Conservation (phyloP, 768 basidiomycete species). For the Boletus reticulatus region DNA sequence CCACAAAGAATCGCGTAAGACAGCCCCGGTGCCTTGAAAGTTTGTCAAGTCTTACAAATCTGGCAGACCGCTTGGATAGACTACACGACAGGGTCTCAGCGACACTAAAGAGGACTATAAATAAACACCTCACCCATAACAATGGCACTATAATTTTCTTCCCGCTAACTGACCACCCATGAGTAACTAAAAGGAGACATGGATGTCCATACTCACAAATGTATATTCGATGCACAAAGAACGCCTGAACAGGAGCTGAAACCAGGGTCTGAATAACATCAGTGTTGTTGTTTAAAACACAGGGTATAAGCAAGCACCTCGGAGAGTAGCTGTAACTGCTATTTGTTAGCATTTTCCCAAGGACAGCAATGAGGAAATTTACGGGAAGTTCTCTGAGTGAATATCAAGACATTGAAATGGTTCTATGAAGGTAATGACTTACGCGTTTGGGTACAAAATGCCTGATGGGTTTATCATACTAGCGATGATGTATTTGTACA, state of each 20-base stretch:
- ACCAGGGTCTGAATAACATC: background rate
- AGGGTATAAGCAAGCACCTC: background rate
- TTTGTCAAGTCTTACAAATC: background rate
- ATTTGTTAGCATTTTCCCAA: background rate
- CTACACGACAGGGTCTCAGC: background rate
- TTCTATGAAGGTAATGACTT: background rate
- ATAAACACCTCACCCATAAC: background rate
- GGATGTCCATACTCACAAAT: background rate
- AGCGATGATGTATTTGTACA: constrained; percentile 1
- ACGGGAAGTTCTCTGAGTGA: constrained; percentile 5
- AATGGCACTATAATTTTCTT: background rate
- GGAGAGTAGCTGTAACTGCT: background rate
- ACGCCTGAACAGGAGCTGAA: background rate
- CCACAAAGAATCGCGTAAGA: no score
- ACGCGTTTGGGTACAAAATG: background rate
- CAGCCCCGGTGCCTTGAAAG: no score
- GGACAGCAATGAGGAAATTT: background rate
- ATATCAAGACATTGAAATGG: background rate
- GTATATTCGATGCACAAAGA: background rate
- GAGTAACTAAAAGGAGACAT: background rate
- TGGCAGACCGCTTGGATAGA: background rate
- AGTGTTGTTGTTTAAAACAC: background rate
- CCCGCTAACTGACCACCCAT: background rate
- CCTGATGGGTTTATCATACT: background rate
- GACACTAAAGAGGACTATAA: background rate